Conservation (phyloP, 2,329 filamentous ascomycete genomes). For the Beauveria asiatica region DNA sequence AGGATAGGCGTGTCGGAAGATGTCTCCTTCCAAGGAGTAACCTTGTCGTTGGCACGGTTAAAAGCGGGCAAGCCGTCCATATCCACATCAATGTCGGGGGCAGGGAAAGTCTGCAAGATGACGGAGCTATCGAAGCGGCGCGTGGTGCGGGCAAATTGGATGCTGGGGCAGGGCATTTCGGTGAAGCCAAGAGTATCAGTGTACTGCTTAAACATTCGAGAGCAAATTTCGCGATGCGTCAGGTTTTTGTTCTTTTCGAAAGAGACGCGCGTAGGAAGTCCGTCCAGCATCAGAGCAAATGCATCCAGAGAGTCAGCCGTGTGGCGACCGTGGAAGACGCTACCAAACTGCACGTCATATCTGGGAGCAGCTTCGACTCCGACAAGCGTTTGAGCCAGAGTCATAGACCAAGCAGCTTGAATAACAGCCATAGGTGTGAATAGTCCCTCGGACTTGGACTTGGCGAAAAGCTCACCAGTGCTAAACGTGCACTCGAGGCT, state of each 20-base stretch:
- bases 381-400: slow-evolving; percentile 10
- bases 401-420: slow-evolving; percentile 13
- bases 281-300: slow-evolving; percentile 12
- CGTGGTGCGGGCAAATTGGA: slow-evolving; percentile 7
- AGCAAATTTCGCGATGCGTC: slow-evolving; percentile 10
- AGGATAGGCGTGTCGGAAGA: slow-evolving; percentile 5
- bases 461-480: slow-evolving; percentile 6
- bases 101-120: slow-evolving; percentile 9
- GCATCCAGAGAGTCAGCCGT: slow-evolving; percentile 6
- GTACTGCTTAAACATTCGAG: slow-evolving; percentile 9
- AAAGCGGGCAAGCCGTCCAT: slow-evolving; percentile 9
- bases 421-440: slow-evolving; percentile 7
- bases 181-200: slow-evolving; percentile 8
- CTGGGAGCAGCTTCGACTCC: not conserved
- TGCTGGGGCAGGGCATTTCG: slow-evolving; percentile 13
- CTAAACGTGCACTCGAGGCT: slow-evolving; percentile 7
- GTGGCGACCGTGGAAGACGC: slow-evolving; percentile 11
- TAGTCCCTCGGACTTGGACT: slow-evolving; percentile 8
- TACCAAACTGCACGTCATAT: slow-evolving; percentile 13
- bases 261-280: slow-evolving; percentile 3
- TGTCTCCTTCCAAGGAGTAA: slow-evolving; percentile 11
- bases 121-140: slow-evolving; percentile 9
- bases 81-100: not conserved
- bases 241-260: not conserved
- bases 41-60: slow-evolving; percentile 6